These are phyloP conservation scores for Fusarium chuoi DNA, from an alignment of 2,329 filamentous ascomycete species.

Conservation along the genomic window DNA sequence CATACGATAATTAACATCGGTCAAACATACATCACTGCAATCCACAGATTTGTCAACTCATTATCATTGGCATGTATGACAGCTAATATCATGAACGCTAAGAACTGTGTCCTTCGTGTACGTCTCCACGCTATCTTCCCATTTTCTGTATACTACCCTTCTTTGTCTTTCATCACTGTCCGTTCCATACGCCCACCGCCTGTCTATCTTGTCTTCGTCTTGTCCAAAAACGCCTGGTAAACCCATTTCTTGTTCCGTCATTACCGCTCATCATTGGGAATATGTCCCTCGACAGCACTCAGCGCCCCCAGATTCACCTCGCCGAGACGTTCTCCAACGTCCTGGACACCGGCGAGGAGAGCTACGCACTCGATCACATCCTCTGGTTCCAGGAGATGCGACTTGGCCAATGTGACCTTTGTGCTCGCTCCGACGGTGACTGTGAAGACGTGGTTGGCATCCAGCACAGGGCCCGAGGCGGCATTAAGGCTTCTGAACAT, in stretches of 20 bases:
- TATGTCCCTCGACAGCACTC: conserved; percentile 63
- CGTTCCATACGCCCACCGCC: conserved; percentile 30
- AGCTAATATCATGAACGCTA: conserved; percentile 14
- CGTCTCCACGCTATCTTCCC: neutral
- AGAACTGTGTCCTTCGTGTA: conserved; percentile 4
- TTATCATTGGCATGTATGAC: conserved; percentile 22
- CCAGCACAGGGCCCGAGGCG: conserved; percentile 63
- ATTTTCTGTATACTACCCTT: conserved; percentile 26
- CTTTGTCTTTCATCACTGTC: neutral
- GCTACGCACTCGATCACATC: conserved; percentile 82
- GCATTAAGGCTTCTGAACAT: conserved; percentile 85
- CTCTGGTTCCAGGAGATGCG: conserved; percentile 87
- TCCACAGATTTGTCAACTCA: neutral
- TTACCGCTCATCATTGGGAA: conserved; percentile 52
- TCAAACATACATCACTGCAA: neutral
- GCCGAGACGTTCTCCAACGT: conserved; percentile 53
- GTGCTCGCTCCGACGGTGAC: conserved; percentile 92
- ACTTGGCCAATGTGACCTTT: conserved; percentile 90
- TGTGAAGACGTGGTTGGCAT: conserved; percentile 78
- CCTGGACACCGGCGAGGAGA: conserved; percentile 62
- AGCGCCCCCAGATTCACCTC: conserved; percentile 67
- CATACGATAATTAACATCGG: neutral
- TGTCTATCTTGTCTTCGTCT: conserved; percentile 36
- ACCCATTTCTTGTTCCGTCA: conserved; percentile 16
- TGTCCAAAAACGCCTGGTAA: conserved; percentile 42